Percentiles rank a stretch among this genome's conserved stretches.
These are phyloP conservation scores for Oropetium thomaeum DNA, from an alignment of 176 grass and related monocot genomes.

Conservation along the genomic window DNA sequence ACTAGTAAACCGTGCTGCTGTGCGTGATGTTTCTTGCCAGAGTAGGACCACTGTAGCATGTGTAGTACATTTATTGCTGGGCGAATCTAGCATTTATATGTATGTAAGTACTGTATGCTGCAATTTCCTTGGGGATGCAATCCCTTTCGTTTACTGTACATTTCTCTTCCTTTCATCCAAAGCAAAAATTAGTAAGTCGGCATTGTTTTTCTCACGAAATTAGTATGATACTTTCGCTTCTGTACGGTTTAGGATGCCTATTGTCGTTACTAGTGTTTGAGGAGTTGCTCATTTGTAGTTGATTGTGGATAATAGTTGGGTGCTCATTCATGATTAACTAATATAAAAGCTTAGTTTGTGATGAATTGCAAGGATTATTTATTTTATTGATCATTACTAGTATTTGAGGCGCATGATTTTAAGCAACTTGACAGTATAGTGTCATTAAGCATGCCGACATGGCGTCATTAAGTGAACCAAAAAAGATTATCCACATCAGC, in stretches of 20 bases:
- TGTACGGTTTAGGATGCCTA: neutral
- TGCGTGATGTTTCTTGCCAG: neutral
- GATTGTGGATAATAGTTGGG: neutral
- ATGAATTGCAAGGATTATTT: neutral
- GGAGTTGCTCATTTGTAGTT: neutral
- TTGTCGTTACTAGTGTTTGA: neutral
- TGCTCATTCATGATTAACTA: neutral
- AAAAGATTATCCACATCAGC: no score
- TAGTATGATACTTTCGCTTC: neutral
- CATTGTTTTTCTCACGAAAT: conserved; percentile 6
- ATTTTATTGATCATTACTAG: neutral
- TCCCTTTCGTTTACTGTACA: neutral
- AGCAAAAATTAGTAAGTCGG: neutral
- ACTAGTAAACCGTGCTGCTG: neutral
- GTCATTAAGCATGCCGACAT: no score
- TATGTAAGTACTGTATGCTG: neutral
- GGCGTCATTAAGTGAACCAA: no score
- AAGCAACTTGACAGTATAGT: neutral
- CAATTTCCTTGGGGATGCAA: neutral
- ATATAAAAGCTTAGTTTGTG: neutral
- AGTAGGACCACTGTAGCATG: neutral
- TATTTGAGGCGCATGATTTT: neutral
- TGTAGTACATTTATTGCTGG: neutral
- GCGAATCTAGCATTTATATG: neutral
- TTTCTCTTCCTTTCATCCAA: neutral